Evolutionary conservation across 768 basidiomycete species (phyloP), one percentile per base, ranked within the genome.

Genomic region (Pleurotus citrinopileatus): DNA sequence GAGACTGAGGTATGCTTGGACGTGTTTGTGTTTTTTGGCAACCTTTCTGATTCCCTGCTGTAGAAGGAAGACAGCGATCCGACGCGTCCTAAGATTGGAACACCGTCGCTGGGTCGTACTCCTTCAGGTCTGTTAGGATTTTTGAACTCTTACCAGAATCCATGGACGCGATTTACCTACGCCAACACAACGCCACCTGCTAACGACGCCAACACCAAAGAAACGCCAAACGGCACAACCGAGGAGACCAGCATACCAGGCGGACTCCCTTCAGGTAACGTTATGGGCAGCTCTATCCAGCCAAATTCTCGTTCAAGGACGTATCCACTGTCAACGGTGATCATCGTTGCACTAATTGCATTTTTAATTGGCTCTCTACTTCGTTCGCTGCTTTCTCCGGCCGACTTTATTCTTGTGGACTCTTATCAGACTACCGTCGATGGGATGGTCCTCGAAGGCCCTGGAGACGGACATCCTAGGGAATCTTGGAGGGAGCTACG

Each of bases 331-430:
- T 76, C 78, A 42, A 86, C 84, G 37, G 69, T 96, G 55, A 63
- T 97, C 60, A 73, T 93, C 56, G 81, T 89, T 34, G 93, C 85
- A 34, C 68, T 98, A 58, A 89, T 97, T 61, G 87, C 89, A 23
- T 94, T 98, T 69, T 73, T 98, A 62, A 81, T 98, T 62, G 96
- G 96, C 54, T 95, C 93, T 23, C 73, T 98, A 53, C 72, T 97
- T 57, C 83, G 96, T 53, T 93, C 91, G 15, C 76, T 98, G 57
- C 74, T 98, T 34, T 89, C 87, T 4, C 91, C 96, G 40, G 91
- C 88, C 13, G 96, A 97, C 70, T 95, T 94, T 72, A 84, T 94
- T 40, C 87, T 93, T 66, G 83, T 91, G 38, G 86, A 81, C 60
- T 57, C 78, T 57, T 65, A 69, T 64, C 81, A 83, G 56, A 78